Evolutionary conservation across 2,329 filamentous ascomycete genomes (phyloP).

Genomic region (Aureobasidium vineae): DNA sequence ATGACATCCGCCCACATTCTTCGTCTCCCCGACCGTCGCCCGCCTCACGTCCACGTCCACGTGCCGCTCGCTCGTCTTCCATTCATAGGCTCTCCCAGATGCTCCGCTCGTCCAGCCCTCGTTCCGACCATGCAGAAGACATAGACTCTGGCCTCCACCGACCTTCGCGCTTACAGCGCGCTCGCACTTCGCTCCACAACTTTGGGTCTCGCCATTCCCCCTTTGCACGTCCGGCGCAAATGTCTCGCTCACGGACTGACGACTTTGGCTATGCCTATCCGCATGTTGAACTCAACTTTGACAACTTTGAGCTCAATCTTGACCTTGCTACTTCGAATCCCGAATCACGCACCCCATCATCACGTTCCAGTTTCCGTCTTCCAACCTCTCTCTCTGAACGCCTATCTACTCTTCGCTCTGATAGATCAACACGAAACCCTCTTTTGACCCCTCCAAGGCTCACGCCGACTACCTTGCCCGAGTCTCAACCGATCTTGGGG

Average conservation of each 20-base stretch:
- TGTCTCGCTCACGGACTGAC: constrained; percentile 18
- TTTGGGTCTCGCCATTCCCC: constrained; percentile 15
- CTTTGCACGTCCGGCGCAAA: constrained; percentile 1
- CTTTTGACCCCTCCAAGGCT: not conserved
- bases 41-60: constrained; percentile 16
- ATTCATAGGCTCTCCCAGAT: constrained; percentile 38
- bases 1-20: not conserved
- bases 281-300: constrained; percentile 31
- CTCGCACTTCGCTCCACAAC: constrained; percentile 25
- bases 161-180: constrained; percentile 26
- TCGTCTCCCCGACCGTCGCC: not conserved
- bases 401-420: constrained; percentile 35
- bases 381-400: constrained; percentile 34
- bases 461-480: not conserved
- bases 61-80: constrained; percentile 35
- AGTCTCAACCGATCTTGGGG: not conserved
- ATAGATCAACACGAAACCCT: constrained; percentile 31
- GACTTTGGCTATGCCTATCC: constrained; percentile 26
- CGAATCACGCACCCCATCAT: constrained; percentile 26
- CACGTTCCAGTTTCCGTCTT: constrained; percentile 28
- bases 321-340: constrained; percentile 34
- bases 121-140: constrained; percentile 27
- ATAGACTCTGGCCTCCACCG: constrained; percentile 31
- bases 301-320: constrained; percentile 42
- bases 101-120: constrained; percentile 32